Evolutionary conservation across 441 rosid genomes (phyloP).

Genomic region (Theobroma grandiflorum): DNA sequence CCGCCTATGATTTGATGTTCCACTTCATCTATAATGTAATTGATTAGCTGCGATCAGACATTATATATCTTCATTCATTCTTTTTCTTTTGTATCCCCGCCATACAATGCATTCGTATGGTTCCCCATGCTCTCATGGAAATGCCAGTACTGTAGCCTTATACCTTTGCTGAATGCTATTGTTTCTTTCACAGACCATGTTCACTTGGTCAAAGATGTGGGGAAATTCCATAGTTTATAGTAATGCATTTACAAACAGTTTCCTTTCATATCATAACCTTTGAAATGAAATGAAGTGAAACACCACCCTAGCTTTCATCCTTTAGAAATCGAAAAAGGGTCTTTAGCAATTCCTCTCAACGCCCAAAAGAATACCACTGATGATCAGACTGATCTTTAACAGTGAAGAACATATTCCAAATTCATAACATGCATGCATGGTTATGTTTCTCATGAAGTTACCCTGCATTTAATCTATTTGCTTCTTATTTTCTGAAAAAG

Average conservation of each 20-base stretch:
- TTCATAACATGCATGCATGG: background rate
- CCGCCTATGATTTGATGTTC: conserved; percentile 26
- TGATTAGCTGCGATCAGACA: background rate
- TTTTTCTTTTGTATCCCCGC: background rate
- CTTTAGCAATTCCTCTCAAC: background rate
- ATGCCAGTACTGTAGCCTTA: background rate
- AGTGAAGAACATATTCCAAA: conserved; percentile 33
- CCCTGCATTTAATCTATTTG: conserved; percentile 1
- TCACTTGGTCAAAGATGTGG: background rate
- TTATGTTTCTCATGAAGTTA: background rate
- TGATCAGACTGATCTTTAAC: background rate
- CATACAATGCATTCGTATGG: conserved; percentile 3
- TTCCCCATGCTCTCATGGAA: conserved; percentile 3
- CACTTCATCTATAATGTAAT: conserved; percentile 9
- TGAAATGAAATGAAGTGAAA: background rate
- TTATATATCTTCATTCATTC: background rate
- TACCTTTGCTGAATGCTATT: background rate
- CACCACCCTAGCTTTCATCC: background rate
- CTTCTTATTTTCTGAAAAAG: conserved; percentile 8
- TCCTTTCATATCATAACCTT: background rate
- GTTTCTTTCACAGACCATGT: background rate
- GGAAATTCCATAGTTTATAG: background rate
- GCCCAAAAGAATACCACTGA: background rate
- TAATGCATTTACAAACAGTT: background rate
- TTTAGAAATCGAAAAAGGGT: background rate